Evolutionary conservation across 2,329 filamentous ascomycete genomes (phyloP), one percentile per base, ranked within the genome.

Genomic region (Lachnellula hyalina): DNA sequence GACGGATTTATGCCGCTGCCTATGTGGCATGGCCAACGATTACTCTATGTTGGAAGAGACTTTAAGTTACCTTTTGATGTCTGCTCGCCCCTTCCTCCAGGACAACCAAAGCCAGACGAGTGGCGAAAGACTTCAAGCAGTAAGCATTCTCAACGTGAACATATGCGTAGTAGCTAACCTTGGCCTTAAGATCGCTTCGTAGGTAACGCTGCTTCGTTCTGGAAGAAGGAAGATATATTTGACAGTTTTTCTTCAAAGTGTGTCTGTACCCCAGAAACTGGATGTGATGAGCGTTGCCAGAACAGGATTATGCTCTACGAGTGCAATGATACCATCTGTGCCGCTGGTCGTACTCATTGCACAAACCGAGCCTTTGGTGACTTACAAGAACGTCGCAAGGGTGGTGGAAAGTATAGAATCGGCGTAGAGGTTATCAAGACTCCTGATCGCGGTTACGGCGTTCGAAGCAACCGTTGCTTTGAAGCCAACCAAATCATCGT

Each of bases 271-370:
- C 77, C 81, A 6, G 88, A 92, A 51, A 84, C 86, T 52, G 91
- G 90, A 36, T 97, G 94, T 66, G 89, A 85, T 60, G 90, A 96
- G 60, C 81, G 88, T 65, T 99, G 94, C 72, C 89, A 96, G 68
- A 99, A 99, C 71, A 81, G 91, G 59, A 91, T 91, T 71, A 97
- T 97, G 91, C 85, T 96, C 53, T 97, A 96, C 71, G 94, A 99
- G 74, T 99, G 94, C 70, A 90, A 97, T 70, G 82, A 87, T 47
- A 86, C 81, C 54, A 99, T 96, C 70, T 99, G 94, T 75, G 88
- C 85, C 55, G 76, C 93, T 15, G 87, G 87, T 41, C 77, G 82
- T n/a, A 79, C 83, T 19, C 68, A 77, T 48, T 99, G 94, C 71
- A 84, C 83, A 25, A 99, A 99, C 69, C 89, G 94, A 28, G 87